A percentile compares a stretch with the other conserved stretches of the same genome.
Evolutionary conservation across 106 monocot species (phyloP).

Genomic region (Vanilla planifolia): DNA sequence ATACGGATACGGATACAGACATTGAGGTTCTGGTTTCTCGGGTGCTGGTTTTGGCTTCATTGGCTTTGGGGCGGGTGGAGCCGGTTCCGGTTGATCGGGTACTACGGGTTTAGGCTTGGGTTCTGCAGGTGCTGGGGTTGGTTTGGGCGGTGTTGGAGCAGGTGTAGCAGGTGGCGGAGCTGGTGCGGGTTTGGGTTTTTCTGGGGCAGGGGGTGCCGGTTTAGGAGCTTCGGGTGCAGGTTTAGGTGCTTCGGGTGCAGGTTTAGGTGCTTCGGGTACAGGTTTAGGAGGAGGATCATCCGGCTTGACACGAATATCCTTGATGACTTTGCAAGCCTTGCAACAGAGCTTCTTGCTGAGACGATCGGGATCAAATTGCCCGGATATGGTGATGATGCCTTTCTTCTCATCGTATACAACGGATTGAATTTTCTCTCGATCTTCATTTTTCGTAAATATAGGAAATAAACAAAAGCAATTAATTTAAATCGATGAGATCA

Average conservation of each 20-base stretch:
- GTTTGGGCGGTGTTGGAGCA: background rate
- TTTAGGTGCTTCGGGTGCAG: too few species aligned
- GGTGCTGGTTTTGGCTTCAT: background rate
- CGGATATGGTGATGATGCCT: slow-evolving; percentile 26
- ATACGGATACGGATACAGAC: too few species aligned
- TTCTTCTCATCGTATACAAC: slow-evolving; percentile 46
- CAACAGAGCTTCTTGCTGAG: slow-evolving; percentile 45
- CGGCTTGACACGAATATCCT: slow-evolving; percentile 33
- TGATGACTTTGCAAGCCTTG: slow-evolving; percentile 52
- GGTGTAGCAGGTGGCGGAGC: background rate
- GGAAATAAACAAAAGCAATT: background rate
- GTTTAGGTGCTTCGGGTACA: background rate
- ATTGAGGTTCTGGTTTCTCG: background rate
- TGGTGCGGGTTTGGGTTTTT: background rate
- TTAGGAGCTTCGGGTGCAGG: background rate
- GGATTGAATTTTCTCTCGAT: slow-evolving; percentile 16
- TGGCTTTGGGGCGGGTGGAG: background rate
- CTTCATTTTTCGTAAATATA: background rate
- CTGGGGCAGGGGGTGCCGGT: background rate
- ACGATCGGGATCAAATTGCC: slow-evolving; percentile 23
- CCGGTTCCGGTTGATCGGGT: background rate
- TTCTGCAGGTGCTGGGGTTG: background rate
- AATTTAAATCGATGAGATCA: background rate
- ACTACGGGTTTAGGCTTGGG: background rate
- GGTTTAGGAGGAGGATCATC: too few species aligned